Evolutionary conservation across 768 basidiomycete genomes (phyloP), one percentile per base, ranked within the genome.

Genomic region (Mycena amicta): DNA sequence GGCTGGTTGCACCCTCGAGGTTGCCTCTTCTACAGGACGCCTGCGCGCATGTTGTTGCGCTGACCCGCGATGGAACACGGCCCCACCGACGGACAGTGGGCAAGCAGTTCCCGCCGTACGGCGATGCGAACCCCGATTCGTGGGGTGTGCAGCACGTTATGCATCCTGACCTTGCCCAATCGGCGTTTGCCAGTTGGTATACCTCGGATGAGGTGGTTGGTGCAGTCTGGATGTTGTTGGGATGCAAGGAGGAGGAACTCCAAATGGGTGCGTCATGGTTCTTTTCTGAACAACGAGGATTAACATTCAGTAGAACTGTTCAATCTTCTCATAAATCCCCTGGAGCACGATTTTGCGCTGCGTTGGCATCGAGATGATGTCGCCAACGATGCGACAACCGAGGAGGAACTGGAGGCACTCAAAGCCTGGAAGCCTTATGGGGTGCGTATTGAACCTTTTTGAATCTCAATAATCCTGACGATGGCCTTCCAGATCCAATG

Each of bases 71-170:
- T 0, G 88, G 88, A 2, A 59, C 68, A 2, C 92, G 90, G 90
- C 74, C 82, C 0, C 77, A 87, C 63, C 77, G 88, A 3, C 81
- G 90, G 31, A 86, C 84, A 0, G 87, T 92, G 18, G 90, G 91
- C 1, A 87, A 86, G 59, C 88, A 90, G 68, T 92, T 92, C 60
- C 89, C 90, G 3, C 90, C 90, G 0, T 92, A 79, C 63, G 85
- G 80, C 52, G 71, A 80, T 29, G 75, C 74, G 16, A 71, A 83
- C 52, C 80, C 83, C 2, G 90, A 92, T 70, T 83, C 86, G 0
- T 92, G 90, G 90, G 91, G 90, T 2, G 84, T 91, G 2, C 90
- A 92, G 63, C 89, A 92, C 60, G 70, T 89, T 45, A 92, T 93
- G 91, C 90, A 92, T 65, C 90, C 89, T 1, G 84, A 79, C 29